These are phyloP conservation scores for Ceratobasidium sp. DNA, from an alignment of 1,284 basidiomycete genomes.

Conservation along the genomic window DNA sequence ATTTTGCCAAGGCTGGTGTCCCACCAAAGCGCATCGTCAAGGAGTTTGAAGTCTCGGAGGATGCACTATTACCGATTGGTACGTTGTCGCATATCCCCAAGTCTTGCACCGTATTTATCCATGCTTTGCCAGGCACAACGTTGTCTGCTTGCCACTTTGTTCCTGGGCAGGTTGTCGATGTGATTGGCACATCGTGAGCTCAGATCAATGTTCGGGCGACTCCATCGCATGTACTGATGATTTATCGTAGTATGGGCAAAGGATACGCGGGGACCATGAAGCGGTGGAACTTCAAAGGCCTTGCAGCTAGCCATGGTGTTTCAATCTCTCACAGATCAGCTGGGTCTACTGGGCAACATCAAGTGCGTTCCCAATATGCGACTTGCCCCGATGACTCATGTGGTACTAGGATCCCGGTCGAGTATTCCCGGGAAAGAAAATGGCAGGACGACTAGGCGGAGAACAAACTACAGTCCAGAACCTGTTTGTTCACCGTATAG, in stretches of 20 bases:
- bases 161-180: conserved; percentile 96
- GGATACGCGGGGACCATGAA: conserved; percentile 99
- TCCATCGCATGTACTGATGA: neutral
- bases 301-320: conserved; percentile 94
- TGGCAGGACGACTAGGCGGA: conserved; percentile 94
- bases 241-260: conserved; percentile 81
- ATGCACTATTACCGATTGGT: conserved; percentile 91
- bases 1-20: conserved; percentile 84
- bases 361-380: conserved; percentile 60
- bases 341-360: conserved; percentile 94
- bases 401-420: conserved; percentile 83
- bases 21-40: conserved; percentile 85
- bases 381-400: conserved; percentile 45
- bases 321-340: conserved; percentile 92
- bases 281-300: conserved; percentile 90
- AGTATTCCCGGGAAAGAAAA: conserved; percentile 96
- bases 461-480: conserved; percentile 86
- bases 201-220: neutral
- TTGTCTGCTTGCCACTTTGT: conserved; percentile 95
- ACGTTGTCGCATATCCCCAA: conserved; percentile 48
- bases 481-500: conserved; percentile 86
- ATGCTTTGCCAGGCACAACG: conserved; percentile 70
- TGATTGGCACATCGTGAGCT: conserved; percentile 87
- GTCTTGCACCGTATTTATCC: conserved; percentile 21
- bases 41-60: conserved; percentile 88